Base-by-base conservation (phyloP, 1,284 basidiomycete species). In the Sanghuangporus baumii region DNA sequence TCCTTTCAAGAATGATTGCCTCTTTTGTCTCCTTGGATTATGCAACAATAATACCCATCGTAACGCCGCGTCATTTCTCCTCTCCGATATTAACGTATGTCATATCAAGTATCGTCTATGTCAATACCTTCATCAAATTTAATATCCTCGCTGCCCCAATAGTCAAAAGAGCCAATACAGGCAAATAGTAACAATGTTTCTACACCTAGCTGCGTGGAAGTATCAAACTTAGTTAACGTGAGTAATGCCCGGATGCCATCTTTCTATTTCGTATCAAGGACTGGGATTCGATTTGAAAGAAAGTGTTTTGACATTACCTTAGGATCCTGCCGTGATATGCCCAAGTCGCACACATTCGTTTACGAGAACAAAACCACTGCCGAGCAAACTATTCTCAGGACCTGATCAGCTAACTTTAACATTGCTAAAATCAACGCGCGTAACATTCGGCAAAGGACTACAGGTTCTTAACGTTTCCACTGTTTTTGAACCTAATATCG, bases 361-460 rank as follows among this genome's bases (percentile, higher is more conserved):
- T 6, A 5, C 9, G 16, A 18, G n/a, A 59, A 18, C 58, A 11
- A 51, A 59, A 14, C 34, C 47, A 50, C 26, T 23, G 26, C 11
- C 20, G 14, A 11, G 18, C 34, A 48, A 36, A 8, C n/a, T 2
- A 51, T 18, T 2, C 0, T 31, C 6, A 16, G 26, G 20, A 6
- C 14, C 48, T 51, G 36, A 40, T 16, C 52, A 56, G 40, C 20
- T 64, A 3, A 57, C 55, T 16, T 14, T 64, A 14, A 57, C 54
- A 6, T 11, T 64, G 34, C 38, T 57, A 9, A 64, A 60, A 52
- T 56, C 59, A 4, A 64, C 47, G 2, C 52, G 46, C 6, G 63
- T 64, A 11, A 64, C 63, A 8, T 20, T 65, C n/a, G 64, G 64
- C 5, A 43, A 46, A 16, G 64, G 64, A 36, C 37, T 65, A n/a